phyloP scores from a whole-genome alignment of 345 rosid species.

The Syzygium aqueum region DNA sequence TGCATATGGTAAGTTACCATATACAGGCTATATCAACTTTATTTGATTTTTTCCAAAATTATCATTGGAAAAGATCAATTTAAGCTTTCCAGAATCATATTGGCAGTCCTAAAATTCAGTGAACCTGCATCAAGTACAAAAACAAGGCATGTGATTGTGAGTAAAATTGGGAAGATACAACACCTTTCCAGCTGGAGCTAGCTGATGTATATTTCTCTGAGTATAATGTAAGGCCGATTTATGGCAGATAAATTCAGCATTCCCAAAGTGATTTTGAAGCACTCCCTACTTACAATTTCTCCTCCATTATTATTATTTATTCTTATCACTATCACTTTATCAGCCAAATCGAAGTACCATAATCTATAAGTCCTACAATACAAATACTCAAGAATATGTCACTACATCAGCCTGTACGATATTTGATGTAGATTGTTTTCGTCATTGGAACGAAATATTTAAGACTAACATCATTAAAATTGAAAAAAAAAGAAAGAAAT shows the following conservation, averaged over 20 bases:
- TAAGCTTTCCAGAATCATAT: background rate
- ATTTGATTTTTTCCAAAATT: background rate
- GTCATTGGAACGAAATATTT: background rate
- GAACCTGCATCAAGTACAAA: background rate
- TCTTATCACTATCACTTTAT: background rate
- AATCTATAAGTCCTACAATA: background rate
- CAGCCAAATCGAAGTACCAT: background rate
- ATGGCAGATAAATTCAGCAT: background rate
- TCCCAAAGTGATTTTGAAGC: background rate
- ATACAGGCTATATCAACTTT: background rate
- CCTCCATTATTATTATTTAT: background rate
- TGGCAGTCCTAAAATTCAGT: background rate
- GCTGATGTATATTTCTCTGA: background rate
- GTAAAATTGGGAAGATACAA: background rate
- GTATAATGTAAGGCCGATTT: background rate
- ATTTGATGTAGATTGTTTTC: background rate
- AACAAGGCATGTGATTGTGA: background rate
- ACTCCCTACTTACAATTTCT: background rate
- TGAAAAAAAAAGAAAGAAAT: background rate
- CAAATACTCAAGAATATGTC: background rate
- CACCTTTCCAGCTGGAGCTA: background rate
- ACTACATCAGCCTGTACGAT: background rate
- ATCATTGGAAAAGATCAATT: background rate
- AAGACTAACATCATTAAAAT: background rate
- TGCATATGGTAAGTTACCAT: background rate